A percentile compares a stretch with the other conserved stretches of the same genome.
These are phyloP conservation scores for Coccomyxa sp. DNA, from an alignment of 139 green algal genomes.

Conservation along the genomic window DNA sequence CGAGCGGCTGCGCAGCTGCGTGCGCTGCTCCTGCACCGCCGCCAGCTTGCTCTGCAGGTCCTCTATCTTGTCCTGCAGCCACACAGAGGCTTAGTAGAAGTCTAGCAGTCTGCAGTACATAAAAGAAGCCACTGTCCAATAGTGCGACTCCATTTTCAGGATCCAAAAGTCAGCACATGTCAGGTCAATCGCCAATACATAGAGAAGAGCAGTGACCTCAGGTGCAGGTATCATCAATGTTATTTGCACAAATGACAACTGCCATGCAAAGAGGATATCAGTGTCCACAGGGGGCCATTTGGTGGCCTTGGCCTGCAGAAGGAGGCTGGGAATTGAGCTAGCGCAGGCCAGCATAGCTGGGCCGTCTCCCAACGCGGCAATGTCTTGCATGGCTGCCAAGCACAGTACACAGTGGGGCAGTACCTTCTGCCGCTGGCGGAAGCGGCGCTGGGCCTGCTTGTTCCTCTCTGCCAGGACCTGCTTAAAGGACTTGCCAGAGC, in stretches of 20 bases:
- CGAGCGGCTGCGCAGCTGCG: background rate
- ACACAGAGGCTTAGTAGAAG: background rate
- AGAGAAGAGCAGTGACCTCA: background rate
- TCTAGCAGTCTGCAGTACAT: background rate
- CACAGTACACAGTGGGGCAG: no score
- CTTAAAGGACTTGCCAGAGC: constrained; percentile 9
- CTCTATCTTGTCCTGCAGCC: constrained; percentile 3
- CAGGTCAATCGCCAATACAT: no score
- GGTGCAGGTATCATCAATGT: background rate
- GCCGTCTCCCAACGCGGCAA: no score
- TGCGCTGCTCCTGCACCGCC: background rate
- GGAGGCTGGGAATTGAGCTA: background rate
- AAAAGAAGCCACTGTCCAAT: background rate
- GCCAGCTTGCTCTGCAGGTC: background rate
- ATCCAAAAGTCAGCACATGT: no score
- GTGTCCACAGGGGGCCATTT: no score
- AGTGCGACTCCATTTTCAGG: background rate
- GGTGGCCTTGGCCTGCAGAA: no score
- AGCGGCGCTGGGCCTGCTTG: constrained; percentile 4
- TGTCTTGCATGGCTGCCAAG: no score
- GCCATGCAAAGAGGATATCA: background rate
- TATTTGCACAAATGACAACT: background rate
- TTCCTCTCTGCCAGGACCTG: background rate
- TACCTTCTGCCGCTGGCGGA: constrained; percentile 3
- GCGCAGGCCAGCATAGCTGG: background rate